Evolutionary conservation across 495 filamentous ascomycete species (phyloP).

Genomic region (Choiromyces venosus): DNA sequence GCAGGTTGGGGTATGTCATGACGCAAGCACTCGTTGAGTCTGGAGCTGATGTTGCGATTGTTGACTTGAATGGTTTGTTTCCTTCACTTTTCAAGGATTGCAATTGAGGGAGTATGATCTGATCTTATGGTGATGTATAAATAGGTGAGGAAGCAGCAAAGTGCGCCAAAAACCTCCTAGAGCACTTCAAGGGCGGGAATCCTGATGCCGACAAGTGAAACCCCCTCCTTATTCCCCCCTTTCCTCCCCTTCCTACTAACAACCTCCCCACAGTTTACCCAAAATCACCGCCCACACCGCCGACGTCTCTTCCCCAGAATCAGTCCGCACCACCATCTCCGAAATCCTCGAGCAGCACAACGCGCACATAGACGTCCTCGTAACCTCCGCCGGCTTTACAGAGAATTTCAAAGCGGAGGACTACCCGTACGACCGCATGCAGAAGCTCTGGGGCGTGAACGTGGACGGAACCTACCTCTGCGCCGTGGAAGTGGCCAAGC

Average conservation of each 20-base stretch:
- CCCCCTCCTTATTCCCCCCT: conserved; percentile 17
- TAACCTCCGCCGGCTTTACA: conserved; percentile 92
- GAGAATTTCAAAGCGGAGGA: conserved; percentile 89
- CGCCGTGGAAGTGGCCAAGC: conserved; percentile 75
- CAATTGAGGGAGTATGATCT: conserved; percentile 2
- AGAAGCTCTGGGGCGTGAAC: conserved; percentile 90
- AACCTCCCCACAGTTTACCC: conserved; percentile 53
- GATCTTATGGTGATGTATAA: neutral
- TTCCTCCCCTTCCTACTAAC: neutral
- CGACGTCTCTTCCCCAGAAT: conserved; percentile 73
- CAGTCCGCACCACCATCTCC: conserved; percentile 64
- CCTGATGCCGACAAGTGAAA: conserved; percentile 65
- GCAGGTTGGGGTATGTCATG: conserved; percentile 78
- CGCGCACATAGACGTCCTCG: conserved; percentile 69
- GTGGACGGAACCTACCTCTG: conserved; percentile 78
- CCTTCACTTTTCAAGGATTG: conserved; percentile 7
- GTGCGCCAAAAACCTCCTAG: conserved; percentile 64
- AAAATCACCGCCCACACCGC: conserved; percentile 83
- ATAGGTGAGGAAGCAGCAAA: conserved; percentile 76
- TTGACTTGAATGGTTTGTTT: conserved; percentile 80
- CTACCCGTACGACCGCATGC: conserved; percentile 81
- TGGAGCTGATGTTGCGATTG: conserved; percentile 83
- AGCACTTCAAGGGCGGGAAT: conserved; percentile 69
- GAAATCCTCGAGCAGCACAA: conserved; percentile 53
- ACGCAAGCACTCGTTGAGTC: conserved; percentile 78